Evolutionary conservation across 768 basidiomycete species (phyloP), one percentile per base, ranked within the genome.

Genomic region (Tephrocybe rancida): DNA sequence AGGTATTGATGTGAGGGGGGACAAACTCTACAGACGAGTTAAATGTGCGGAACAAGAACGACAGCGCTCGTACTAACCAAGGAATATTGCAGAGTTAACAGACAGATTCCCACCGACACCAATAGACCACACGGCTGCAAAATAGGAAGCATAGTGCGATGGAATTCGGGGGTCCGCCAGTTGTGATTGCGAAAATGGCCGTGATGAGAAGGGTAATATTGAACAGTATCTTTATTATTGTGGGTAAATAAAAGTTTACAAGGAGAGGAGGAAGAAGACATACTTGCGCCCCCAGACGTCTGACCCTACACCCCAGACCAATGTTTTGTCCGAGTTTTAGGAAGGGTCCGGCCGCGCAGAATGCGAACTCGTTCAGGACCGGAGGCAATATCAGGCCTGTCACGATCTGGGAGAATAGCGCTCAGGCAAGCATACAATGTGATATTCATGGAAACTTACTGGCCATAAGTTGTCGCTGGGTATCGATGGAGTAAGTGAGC

Each of bases 391-490:
- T 87, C 0, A 90, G 76, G 2, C 85, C 81, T 1, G 85, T 85
- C 25, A 85, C 84, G 34, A 86, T 74, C 81, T 86, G 59, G 26
- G 35, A 39, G 18, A 44, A 19, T 10, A 38, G 5, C 8, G 45
- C 4, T 26, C 13, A 39, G 39, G 30, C 25, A 19, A n/a, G 13
- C 18, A 32, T 47, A 37, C 21, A 41, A 41, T 21, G 18, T 21
- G 6, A 41, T 7, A 41, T 19, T 5, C 19, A 21, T n/a, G 41
- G n/a, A n/a, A 24, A 49, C 83, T 54, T 60, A 88, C 86, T 18
- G 86, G 86, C 88, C 87, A 89, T 24, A 87, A 77, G 59, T 84
- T 88, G 61, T 88, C 87, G 16, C 87, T 85, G 62, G 5, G n/a
- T 1, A n/a, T n/a, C n/a, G n/a, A n/a, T n/a, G n/a, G n/a, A 35